These are phyloP conservation scores for Phoenix roebelenii DNA, from an alignment of 176 grass and related monocot genomes.

Conservation along the genomic window DNA sequence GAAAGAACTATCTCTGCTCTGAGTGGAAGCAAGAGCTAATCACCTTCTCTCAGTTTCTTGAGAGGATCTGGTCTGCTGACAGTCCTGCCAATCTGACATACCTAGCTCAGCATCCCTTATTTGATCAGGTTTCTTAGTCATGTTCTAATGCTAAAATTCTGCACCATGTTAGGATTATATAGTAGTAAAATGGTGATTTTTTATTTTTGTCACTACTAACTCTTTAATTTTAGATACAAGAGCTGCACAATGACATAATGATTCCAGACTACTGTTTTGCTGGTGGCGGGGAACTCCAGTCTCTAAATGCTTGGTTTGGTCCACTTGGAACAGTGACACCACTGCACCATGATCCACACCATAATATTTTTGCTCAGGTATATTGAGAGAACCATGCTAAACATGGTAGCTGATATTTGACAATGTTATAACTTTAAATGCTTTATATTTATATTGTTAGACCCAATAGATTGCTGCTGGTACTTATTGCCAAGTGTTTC, in stretches of 20 bases:
- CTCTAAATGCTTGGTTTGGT: slow-evolving; percentile 83
- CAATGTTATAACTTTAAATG: too few relatives aligned
- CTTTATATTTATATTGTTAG: too few relatives aligned
- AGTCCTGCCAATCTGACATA: slow-evolving; percentile 43
- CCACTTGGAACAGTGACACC: slow-evolving; percentile 75
- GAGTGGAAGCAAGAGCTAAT: slow-evolving; percentile 92
- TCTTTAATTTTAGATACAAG: slow-evolving; percentile 48
- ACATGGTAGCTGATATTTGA: too few relatives aligned
- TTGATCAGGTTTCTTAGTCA: slow-evolving; percentile 57
- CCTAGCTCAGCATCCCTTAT: slow-evolving; percentile 81
- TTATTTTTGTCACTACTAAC: slow-evolving; percentile 10
- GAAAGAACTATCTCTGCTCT: slow-evolving; percentile 58
- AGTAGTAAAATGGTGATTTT: background rate
- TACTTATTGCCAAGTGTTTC: too few relatives aligned
- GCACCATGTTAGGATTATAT: too few relatives aligned
- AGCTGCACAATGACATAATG: slow-evolving; percentile 69
- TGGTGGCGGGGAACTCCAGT: slow-evolving; percentile 65
- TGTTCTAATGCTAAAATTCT: background rate
- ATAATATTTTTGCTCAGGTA: slow-evolving; percentile 96
- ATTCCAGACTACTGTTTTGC: slow-evolving; percentile 85
- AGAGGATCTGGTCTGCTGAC: slow-evolving; percentile 55
- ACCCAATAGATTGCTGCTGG: too few relatives aligned
- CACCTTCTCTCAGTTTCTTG: slow-evolving; percentile 82
- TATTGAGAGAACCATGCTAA: slow-evolving; percentile 4
- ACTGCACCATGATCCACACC: slow-evolving; percentile 73